phyloP scores from a whole-genome alignment of 2,329 filamentous ascomycete genomes.

The Didymella exigua region DNA sequence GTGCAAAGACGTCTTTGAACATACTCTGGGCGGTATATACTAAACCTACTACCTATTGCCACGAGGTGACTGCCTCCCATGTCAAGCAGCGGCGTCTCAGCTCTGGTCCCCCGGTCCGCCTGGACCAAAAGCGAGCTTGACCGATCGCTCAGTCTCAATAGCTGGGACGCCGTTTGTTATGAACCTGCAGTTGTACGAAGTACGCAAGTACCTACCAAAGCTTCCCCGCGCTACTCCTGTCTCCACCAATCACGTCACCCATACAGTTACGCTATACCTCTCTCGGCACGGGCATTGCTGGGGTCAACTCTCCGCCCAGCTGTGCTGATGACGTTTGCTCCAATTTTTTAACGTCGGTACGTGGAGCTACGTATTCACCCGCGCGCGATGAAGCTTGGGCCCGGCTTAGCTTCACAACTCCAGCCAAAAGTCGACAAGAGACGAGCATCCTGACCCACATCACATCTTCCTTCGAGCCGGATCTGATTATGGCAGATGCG shows the following conservation, averaged over 20 bases:
- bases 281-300: constrained; percentile 30
- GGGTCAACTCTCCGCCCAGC: constrained; percentile 28
- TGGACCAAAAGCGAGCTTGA: neutral
- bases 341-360: constrained; percentile 17
- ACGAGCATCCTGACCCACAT: constrained; percentile 3
- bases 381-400: constrained; percentile 20
- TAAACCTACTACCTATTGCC: neutral
- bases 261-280: constrained; percentile 12
- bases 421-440: constrained; percentile 19
- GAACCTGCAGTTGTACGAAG: neutral
- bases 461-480: neutral
- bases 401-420: constrained; percentile 23
- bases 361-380: constrained; percentile 20
- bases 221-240: constrained; percentile 19
- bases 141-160: neutral
- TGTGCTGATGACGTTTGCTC: constrained; percentile 23
- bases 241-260: constrained; percentile 35
- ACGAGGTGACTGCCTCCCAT: neutral
- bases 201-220: neutral
- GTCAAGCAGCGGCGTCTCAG: neutral
- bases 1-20: neutral
- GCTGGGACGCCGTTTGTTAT: neutral
- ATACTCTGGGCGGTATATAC: too few species aligned
- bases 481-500: constrained; percentile 5
- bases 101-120: neutral